A percentile compares a stretch with the other conserved stretches of the same genome.
Conservation (phyloP, 495 filamentous ascomycete genomes). For the Cryomyces antarcticus region DNA sequence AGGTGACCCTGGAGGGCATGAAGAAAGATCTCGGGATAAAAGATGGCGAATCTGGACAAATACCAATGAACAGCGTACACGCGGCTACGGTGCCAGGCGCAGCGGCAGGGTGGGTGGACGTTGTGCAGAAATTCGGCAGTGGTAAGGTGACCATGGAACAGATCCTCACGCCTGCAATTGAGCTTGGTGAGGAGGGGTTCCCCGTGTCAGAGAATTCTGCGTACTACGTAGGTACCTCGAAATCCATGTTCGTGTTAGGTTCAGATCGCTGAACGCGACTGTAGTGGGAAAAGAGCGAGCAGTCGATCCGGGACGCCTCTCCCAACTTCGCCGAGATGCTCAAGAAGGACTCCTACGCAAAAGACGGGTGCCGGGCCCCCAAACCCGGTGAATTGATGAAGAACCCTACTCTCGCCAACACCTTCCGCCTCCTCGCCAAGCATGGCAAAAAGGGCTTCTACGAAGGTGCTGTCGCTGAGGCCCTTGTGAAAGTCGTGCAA, state of each 20-base stretch:
- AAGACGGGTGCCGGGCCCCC: slow-evolving; percentile 49
- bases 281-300: slow-evolving; percentile 49
- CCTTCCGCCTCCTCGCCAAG: slow-evolving; percentile 58
- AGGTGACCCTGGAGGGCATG: slow-evolving; percentile 24
- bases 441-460: slow-evolving; percentile 88
- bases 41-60: slow-evolving; percentile 36
- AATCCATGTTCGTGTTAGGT: too few species aligned
- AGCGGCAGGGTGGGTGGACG: slow-evolving; percentile 85
- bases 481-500: slow-evolving; percentile 54
- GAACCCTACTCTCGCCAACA: slow-evolving; percentile 61
- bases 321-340: slow-evolving; percentile 75
- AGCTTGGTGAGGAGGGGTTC: slow-evolving; percentile 74
- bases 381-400: slow-evolving; percentile 72
- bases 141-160: slow-evolving; percentile 60
- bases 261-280: too few species aligned
- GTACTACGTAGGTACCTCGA: slow-evolving; percentile 21
- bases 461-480: slow-evolving; percentile 58
- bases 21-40: slow-evolving; percentile 46
- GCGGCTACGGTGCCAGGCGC: slow-evolving; percentile 77
- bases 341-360: slow-evolving; percentile 43
- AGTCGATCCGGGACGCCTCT: slow-evolving; percentile 42
- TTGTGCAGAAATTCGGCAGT: slow-evolving; percentile 78
- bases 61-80: slow-evolving; percentile 61
- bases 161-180: slow-evolving; percentile 65
- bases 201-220: slow-evolving; percentile 69